Evolutionary conservation across 192 early-diverging fungal species (phyloP).

Genomic region (Physocladia obscura): DNA sequence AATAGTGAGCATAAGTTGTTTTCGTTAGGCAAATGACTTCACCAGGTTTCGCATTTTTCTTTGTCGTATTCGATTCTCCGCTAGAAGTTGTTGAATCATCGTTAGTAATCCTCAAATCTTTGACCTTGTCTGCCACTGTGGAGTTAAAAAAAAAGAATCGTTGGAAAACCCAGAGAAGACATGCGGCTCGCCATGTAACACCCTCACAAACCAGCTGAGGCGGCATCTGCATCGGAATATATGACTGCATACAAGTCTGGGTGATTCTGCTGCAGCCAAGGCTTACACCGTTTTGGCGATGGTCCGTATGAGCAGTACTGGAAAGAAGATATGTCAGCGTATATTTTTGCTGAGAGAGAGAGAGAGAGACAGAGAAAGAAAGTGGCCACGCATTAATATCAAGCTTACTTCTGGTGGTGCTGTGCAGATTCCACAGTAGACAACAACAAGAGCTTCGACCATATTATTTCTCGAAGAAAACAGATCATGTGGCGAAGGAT

Average conservation of each 20-base stretch:
- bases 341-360: not conserved
- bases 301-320: constrained; percentile 90
- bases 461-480: no score
- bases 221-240: constrained; percentile 38
- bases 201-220: not conserved
- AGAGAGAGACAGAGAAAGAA: not conserved
- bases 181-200: no score
- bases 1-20: not conserved
- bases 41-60: constrained; percentile 3
- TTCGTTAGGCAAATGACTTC: not conserved
- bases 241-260: constrained; percentile 58
- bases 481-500: no score
- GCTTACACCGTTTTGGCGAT: constrained; percentile 76
- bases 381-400: no score
- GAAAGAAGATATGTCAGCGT: not conserved
- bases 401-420: constrained; percentile 44
- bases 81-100: not conserved
- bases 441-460: no score
- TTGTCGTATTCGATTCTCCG: constrained; percentile 9
- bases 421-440: constrained; percentile 34
- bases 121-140: constrained; percentile 6
- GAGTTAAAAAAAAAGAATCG: no score
- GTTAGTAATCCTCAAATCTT: not conserved
- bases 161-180: no score
- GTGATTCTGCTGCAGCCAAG: constrained; percentile 68